These are phyloP conservation scores for Zancudomyces culisetae DNA, from an alignment of 371 early-diverging fungal genomes.

Conservation along the genomic window DNA sequence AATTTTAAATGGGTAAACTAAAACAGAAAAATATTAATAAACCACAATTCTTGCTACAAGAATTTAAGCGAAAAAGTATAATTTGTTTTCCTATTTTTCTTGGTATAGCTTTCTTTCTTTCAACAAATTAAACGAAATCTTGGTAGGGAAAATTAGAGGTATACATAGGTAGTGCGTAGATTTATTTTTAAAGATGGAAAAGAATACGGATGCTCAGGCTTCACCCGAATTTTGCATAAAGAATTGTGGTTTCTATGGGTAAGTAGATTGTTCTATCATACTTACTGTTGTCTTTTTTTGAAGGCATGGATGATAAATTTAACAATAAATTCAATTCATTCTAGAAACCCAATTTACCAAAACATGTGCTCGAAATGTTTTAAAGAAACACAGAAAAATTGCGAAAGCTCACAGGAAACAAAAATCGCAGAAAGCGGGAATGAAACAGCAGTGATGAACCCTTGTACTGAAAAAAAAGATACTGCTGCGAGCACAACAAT, in stretches of 20 bases:
- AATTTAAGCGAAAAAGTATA: no score
- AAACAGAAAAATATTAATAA: no score
- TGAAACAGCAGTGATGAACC: no score
- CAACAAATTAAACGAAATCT: not conserved
- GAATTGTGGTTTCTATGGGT: conserved; percentile 24
- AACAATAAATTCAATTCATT: not conserved
- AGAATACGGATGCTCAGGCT: conserved; percentile 16
- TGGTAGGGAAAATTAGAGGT: not conserved
- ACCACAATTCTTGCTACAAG: no score
- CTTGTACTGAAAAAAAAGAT: no score
- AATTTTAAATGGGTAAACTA: no score
- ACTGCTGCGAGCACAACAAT: no score
- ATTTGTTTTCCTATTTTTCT: no score
- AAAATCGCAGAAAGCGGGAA: no score
- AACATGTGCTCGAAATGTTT: conserved; percentile 69
- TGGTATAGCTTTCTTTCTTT: no score
- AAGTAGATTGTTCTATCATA: not conserved
- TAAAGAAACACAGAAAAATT: conserved; percentile 29
- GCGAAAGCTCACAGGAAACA: conserved; percentile 3
- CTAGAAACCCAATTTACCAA: conserved; percentile 36
- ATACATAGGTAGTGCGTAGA: not conserved
- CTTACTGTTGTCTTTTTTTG: not conserved
- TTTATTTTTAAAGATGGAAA: conserved; percentile 11
- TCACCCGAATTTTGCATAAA: conserved; percentile 17
- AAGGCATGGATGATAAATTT: not conserved